Base-by-base conservation (phyloP, 176 grass and related monocot species). In the Avena sativa region DNA sequence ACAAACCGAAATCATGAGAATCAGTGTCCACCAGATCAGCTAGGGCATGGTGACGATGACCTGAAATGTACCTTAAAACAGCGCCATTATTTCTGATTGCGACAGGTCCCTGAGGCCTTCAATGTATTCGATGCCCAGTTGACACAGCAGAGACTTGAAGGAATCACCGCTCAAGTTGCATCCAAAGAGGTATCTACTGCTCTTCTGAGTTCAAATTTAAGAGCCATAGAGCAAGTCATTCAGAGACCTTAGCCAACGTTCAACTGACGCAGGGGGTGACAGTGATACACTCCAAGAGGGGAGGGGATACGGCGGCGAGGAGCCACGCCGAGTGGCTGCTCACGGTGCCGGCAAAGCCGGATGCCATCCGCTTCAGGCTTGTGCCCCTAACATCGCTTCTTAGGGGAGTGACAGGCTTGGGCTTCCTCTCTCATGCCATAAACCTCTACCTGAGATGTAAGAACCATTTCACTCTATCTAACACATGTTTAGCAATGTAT, bases 371-470 rank as follows among this genome's bases (percentile, higher is more conserved):
- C 83, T 96, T 98, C 83, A 87, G 82, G 65, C 93, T 98, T 60
- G 90, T 98, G 30, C 97, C 94, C 12, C 92, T 96, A 48, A 96
- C 90, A 43, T 96, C 97, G 21, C 94, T 98, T 77, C 87, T 96
- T 72, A 96, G 82, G 62, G 93, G 90, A 2, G 87, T 93, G 19
- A 14, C 85, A 13, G 94, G 97, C 14, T 17, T 58, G 14, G 92
- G 94, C 34, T 98, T 96, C 89, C 88, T 98, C 57, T 93, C 90
- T 51, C 97, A 98, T 89, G 94, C 97, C 87, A 90, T 98, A 48
- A 96, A 98, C 86, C 92, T 98, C 19, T 98, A 98, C 25, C 83
- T 98, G 34, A 92, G 97, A 94, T 98, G 97, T 98, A 92, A 91
- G 86, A 64, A 8, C 43, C 56, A 12, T 49, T 25, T 25, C 30